Conservation (phyloP, 1,139 yeast genomes). For the Blastobotrys indianensis region DNA sequence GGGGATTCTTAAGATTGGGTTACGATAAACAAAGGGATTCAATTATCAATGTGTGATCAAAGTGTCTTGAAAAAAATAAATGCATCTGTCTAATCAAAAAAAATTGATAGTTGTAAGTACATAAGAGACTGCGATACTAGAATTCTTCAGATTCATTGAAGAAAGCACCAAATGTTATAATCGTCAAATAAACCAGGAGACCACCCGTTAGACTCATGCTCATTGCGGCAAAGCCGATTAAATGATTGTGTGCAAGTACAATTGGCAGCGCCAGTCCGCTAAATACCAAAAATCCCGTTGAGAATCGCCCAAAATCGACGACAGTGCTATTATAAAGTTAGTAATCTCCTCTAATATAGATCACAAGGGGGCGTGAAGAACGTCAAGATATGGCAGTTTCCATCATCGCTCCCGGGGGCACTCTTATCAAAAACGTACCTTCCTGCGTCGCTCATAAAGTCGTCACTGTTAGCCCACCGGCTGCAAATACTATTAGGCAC, state of each 20-base stretch:
- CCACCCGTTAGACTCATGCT: constrained; percentile 67
- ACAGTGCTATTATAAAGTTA: constrained; percentile 29
- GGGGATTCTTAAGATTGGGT: too few species aligned
- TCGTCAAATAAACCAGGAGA: constrained; percentile 61
- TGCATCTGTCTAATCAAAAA: too few species aligned
- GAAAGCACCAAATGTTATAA: constrained; percentile 63
- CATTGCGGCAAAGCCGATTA: constrained; percentile 54
- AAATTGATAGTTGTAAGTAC: too few species aligned
- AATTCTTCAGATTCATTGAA: constrained; percentile 56
- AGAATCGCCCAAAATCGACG: constrained; percentile 61
- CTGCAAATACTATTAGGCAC: constrained; percentile 56
- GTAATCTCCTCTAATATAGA: too few species aligned
- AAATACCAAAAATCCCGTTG: constrained; percentile 59
- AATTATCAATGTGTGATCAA: too few species aligned
- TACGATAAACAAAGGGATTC: too few species aligned
- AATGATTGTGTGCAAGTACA: constrained; percentile 56
- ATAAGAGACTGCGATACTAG: constrained; percentile 19
- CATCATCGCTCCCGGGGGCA: too few species aligned
- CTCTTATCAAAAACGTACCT: constrained; percentile 28
- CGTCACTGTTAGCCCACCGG: constrained; percentile 38
- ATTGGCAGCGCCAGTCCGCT: constrained; percentile 67
- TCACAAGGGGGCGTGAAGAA: too few species aligned
- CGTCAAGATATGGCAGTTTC: too few species aligned
- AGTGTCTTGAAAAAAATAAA: too few species aligned
- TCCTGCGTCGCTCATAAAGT: constrained; percentile 44